phyloP scores from a whole-genome alignment of 768 basidiomycete genomes.

The Megacollybia marginata region DNA sequence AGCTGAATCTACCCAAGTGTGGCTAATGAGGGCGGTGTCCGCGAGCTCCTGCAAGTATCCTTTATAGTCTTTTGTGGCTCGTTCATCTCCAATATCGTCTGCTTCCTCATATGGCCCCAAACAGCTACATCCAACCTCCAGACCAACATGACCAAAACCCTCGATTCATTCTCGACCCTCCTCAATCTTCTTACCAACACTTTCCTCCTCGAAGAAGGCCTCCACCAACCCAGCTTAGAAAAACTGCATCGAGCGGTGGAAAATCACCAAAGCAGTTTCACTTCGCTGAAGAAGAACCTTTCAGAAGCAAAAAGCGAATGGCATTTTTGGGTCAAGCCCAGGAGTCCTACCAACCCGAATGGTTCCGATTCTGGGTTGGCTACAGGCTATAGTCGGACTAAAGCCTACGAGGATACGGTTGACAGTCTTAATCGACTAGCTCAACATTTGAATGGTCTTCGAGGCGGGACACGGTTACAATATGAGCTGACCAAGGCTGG shows the following conservation, averaged over 20 bases:
- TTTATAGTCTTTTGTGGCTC: conserved; percentile 76
- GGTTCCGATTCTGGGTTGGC: conserved; percentile 5
- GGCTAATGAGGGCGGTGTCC: conserved; percentile 82
- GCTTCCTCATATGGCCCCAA: conserved; percentile 78
- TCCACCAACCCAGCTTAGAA: conserved; percentile 47
- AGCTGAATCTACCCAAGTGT: conserved; percentile 35
- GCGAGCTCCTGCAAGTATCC: conserved; percentile 65
- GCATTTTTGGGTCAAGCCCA: conserved; percentile 26
- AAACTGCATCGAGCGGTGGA: conserved; percentile 75
- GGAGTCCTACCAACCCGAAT: neutral
- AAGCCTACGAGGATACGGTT: conserved; percentile 81
- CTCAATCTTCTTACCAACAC: conserved; percentile 74
- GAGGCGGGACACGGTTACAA: conserved; percentile 79
- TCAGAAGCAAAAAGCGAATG: conserved; percentile 87
- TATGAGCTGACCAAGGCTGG: conserved; percentile 70
- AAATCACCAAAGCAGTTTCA: conserved; percentile 85
- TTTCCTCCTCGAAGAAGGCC: conserved; percentile 74
- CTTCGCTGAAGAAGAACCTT: conserved; percentile 78
- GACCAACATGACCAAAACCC: conserved; percentile 73
- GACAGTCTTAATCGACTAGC: conserved; percentile 83
- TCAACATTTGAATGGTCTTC: conserved; percentile 86
- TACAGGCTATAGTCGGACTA: conserved; percentile 26
- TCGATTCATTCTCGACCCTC: conserved; percentile 86
- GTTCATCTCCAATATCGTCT: conserved; percentile 74
- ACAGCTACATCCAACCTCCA: conserved; percentile 81